Conservation (phyloP, 2,329 filamentous ascomycete species). For the Lojkania enalia region DNA sequence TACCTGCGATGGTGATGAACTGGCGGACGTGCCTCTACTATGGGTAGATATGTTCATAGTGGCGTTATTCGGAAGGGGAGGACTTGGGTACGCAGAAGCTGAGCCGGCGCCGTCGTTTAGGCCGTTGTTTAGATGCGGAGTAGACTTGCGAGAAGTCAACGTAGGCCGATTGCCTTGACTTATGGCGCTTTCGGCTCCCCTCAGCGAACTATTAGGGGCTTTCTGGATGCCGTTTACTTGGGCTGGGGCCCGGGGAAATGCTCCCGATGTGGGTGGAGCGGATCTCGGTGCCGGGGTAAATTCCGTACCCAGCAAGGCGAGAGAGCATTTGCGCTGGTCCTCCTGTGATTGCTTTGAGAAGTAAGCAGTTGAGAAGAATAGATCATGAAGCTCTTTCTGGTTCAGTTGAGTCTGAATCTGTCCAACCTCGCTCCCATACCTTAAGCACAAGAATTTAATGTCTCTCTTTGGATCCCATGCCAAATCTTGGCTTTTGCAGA, state of each 20-base stretch:
- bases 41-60: not conserved
- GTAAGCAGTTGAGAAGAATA: conserved; percentile 33
- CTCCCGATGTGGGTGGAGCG: conserved; percentile 20
- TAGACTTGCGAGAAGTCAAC: not conserved
- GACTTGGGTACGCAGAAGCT: not conserved
- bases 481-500: conserved; percentile 28
- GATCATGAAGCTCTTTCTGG: conserved; percentile 24
- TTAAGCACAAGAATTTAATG: conserved; percentile 33
- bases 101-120: too few species aligned
- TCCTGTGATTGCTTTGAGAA: conserved; percentile 24
- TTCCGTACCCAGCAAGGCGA: conserved; percentile 27
- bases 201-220: not conserved
- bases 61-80: not conserved
- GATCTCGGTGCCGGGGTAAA: conserved; percentile 27
- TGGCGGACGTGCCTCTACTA: conserved; percentile 7
- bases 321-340: conserved; percentile 32
- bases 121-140: not conserved
- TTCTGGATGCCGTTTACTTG: not conserved
- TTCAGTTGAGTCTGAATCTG: conserved; percentile 28
- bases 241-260: not conserved
- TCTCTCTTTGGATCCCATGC: conserved; percentile 36
- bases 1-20: conserved; percentile 4
- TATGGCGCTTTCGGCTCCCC: not conserved
- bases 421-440: conserved; percentile 29
- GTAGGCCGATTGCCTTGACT: not conserved